phyloP scores from a whole-genome alignment of 2,329 filamentous ascomycete genomes.

The Aspergillus unguis region DNA sequence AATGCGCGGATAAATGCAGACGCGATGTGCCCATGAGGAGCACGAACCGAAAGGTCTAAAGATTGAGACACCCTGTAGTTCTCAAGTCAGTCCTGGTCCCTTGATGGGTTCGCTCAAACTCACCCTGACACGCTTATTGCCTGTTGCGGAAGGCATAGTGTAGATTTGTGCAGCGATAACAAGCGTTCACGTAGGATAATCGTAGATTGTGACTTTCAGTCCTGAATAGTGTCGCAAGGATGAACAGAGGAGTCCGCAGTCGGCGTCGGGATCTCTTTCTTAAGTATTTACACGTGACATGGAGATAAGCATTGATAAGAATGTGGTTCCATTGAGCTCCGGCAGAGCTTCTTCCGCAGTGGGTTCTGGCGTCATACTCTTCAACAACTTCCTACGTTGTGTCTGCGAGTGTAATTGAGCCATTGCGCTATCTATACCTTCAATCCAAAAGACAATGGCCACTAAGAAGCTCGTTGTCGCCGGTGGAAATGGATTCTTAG shows the following conservation, averaged over 20 bases:
- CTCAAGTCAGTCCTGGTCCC: conserved; percentile 19
- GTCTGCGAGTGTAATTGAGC: background rate
- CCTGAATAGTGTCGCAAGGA: background rate
- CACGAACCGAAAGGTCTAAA: conserved; percentile 46
- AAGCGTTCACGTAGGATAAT: background rate
- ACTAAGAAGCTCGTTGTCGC: conserved; percentile 83
- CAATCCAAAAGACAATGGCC: conserved; percentile 41
- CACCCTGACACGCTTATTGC: conserved; percentile 54
- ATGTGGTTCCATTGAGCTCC: conserved; percentile 1
- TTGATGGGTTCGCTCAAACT: conserved; percentile 16
- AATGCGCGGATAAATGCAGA: background rate
- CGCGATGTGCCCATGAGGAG: conserved; percentile 2
- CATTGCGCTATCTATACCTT: background rate
- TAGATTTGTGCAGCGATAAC: background rate
- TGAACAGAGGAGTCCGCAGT: background rate
- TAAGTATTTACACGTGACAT: conserved; percentile 23
- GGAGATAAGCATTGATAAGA: conserved; percentile 20
- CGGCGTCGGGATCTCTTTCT: background rate
- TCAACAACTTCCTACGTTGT: background rate
- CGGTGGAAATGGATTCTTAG: conserved; percentile 90
- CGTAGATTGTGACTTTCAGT: background rate
- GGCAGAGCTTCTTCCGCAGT: conserved; percentile 12
- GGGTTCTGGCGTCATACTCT: conserved; percentile 9
- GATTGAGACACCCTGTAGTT: conserved; percentile 42
- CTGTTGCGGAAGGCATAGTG: conserved; percentile 52